These are phyloP conservation scores for Candida verbasci DNA, from an alignment of 805 yeast genomes.

Conservation along the genomic window DNA sequence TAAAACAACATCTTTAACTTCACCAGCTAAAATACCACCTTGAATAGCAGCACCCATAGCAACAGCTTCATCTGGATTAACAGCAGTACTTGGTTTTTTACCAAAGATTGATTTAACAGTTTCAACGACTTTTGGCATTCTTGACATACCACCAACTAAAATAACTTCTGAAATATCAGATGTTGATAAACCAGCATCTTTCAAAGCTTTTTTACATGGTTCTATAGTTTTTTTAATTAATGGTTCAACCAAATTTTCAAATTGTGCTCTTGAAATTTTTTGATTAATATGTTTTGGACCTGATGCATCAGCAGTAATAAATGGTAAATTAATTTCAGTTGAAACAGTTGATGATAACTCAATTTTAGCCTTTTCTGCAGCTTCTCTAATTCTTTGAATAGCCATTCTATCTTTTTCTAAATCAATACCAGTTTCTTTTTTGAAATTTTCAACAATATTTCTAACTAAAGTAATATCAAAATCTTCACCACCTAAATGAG, in stretches of 20 bases:
- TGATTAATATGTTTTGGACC: constrained; percentile 78
- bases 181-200: constrained; percentile 69
- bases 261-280: constrained; percentile 62
- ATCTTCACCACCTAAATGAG: constrained; percentile 92
- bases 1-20: constrained; percentile 84
- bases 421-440: constrained; percentile 67
- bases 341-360: constrained; percentile 71
- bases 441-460: constrained; percentile 74
- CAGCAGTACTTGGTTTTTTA: constrained; percentile 83
- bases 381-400: constrained; percentile 81
- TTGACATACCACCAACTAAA: constrained; percentile 87
- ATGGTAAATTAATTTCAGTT: constrained; percentile 77
- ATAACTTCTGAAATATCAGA: constrained; percentile 74
- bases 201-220: constrained; percentile 77
- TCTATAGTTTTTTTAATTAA: constrained; percentile 68
- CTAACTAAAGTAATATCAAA: constrained; percentile 85
- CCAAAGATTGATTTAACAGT: constrained; percentile 75
- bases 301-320: constrained; percentile 81
- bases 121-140: constrained; percentile 84
- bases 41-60: constrained; percentile 97
- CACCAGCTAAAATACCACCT: constrained; percentile 95
- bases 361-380: constrained; percentile 86
- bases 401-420: constrained; percentile 66
- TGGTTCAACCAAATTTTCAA: constrained; percentile 62
- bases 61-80: constrained; percentile 93